phyloP scores from a whole-genome alignment of 75 land plant genomes.

The Pinus taeda region DNA sequence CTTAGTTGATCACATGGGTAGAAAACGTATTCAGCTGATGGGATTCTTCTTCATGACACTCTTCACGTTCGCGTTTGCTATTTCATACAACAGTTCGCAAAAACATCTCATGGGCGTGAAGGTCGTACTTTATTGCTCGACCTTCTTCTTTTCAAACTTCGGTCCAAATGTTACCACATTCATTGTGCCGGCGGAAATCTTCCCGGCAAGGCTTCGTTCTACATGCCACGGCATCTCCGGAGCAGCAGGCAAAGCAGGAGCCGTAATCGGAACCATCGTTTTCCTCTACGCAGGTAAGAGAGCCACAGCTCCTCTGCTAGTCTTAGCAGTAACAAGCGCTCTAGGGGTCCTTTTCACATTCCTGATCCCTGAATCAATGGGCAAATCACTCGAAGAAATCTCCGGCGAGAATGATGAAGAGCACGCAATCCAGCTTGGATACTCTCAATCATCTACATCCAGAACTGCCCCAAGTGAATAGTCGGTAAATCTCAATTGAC shows the following conservation, averaged over 20 bases:
- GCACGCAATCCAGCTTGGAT: background rate
- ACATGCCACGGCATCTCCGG: slow-evolving; percentile 64
- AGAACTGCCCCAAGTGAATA: too few species aligned
- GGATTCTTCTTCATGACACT: slow-evolving; percentile 57
- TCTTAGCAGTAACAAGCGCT: slow-evolving; percentile 17
- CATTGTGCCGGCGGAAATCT: slow-evolving; percentile 38
- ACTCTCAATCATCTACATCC: background rate
- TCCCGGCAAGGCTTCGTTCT: slow-evolving; percentile 53
- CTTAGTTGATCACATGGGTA: slow-evolving; percentile 39
- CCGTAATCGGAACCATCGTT: slow-evolving; percentile 48
- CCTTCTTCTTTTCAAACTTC: slow-evolving; percentile 56
- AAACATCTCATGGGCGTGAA: slow-evolving; percentile 31
- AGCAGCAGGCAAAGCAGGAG: slow-evolving; percentile 52
- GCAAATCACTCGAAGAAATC: slow-evolving; percentile 32
- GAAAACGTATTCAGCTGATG: slow-evolving; percentile 38
- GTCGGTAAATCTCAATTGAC: too few species aligned
- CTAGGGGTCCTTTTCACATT: slow-evolving; percentile 29
- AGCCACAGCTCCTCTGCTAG: slow-evolving; percentile 10
- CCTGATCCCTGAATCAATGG: slow-evolving; percentile 34
- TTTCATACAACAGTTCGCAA: slow-evolving; percentile 41
- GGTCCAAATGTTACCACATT: slow-evolving; percentile 62
- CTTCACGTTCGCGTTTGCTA: slow-evolving; percentile 54
- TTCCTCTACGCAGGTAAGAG: slow-evolving; percentile 48
- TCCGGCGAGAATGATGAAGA: slow-evolving; percentile 21
- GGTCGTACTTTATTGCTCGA: slow-evolving; percentile 27